phyloP scores from a whole-genome alignment of 2,329 filamentous ascomycete species.

The Sporothrix euskadiensis region DNA sequence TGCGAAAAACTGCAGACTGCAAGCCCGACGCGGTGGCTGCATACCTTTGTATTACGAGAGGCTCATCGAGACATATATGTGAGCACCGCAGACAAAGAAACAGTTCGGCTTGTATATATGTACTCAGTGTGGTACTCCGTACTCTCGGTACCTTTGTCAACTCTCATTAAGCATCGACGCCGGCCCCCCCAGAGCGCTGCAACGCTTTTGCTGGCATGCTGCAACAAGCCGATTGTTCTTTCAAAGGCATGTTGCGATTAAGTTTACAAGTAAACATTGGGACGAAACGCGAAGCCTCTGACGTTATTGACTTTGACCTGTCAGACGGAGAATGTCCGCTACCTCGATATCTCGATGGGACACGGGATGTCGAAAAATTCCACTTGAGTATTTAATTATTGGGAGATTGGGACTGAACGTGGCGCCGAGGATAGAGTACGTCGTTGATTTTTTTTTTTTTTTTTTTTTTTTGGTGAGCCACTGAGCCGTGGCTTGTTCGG shows the following conservation, averaged over 20 bases:
- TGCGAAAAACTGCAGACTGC: neutral
- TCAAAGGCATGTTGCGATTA: neutral
- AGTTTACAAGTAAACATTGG: neutral
- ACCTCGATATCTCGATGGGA: neutral
- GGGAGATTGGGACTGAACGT: neutral
- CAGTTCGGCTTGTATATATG: neutral
- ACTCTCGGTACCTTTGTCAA: neutral
- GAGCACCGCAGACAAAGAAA: neutral
- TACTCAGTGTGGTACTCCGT: too few species aligned
- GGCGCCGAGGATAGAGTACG: conserved; percentile 3
- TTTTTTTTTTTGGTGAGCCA: neutral
- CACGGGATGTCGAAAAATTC: neutral
- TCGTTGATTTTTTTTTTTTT: neutral
- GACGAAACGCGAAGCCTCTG: neutral
- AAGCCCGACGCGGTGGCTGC: conserved; percentile 4
- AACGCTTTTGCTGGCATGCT: conserved; percentile 2
- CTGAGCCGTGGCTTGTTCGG: neutral
- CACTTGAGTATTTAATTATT: neutral
- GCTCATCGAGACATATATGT: neutral
- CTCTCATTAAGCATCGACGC: neutral
- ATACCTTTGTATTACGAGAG: neutral
- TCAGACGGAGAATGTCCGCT: neutral
- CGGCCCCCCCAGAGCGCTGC: neutral
- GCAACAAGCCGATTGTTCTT: neutral
- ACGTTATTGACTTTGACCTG: neutral